phyloP scores from a whole-genome alignment of 306 rosid genomes.

The Vachellia collinsii region DNA sequence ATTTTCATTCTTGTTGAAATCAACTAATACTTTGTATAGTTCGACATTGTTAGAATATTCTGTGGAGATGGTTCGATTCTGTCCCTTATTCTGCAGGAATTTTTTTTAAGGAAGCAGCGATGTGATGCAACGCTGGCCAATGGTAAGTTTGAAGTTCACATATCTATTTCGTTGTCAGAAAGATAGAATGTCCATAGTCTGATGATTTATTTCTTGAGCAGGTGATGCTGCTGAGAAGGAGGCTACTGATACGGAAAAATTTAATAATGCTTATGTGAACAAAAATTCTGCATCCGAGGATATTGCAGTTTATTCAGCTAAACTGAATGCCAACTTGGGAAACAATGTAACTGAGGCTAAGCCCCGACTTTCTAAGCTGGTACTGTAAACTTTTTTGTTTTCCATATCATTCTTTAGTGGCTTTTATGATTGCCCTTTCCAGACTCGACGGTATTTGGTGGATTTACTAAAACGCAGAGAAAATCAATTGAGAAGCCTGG shows the following conservation, averaged over 20 bases:
- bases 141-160: slow-evolving; percentile 3
- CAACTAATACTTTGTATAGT: not conserved
- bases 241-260: slow-evolving; percentile 20
- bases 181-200: slow-evolving; percentile 5
- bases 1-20: not conserved
- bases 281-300: not conserved
- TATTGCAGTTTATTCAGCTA: slow-evolving; percentile 27
- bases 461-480: not conserved
- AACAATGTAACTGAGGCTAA: slow-evolving; percentile 14
- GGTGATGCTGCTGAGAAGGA: slow-evolving; percentile 29
- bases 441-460: not conserved
- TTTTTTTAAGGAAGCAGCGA: not conserved
- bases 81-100: slow-evolving; percentile 1
- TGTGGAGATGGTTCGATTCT: not conserved
- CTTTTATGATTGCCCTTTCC: not conserved
- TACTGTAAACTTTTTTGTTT: not conserved
- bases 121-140: not conserved
- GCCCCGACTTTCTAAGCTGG: slow-evolving; percentile 27
- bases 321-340: slow-evolving; percentile 26
- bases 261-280: slow-evolving; percentile 12
- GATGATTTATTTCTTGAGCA: slow-evolving; percentile 36
- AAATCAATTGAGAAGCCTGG: not conserved
- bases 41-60: slow-evolving; percentile 5
- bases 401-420: not conserved
- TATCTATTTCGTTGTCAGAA: not conserved